These are phyloP conservation scores for Jacaranda copaia DNA, from an alignment of 257 asterid species.

Conservation along the genomic window DNA sequence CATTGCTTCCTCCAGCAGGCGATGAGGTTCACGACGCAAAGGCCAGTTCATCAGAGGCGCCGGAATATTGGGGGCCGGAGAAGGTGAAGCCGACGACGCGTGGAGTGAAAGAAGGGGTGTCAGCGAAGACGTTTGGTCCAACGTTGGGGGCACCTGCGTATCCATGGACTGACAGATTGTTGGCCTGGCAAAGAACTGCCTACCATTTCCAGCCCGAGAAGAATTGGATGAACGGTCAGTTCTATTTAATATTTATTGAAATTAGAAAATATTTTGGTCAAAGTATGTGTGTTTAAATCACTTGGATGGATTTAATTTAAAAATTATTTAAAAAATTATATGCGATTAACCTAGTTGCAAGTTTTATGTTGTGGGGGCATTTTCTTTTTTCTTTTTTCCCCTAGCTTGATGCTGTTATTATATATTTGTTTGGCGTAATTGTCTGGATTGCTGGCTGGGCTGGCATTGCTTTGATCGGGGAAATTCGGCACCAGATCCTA, in stretches of 20 bases:
- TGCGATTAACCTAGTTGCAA: too few relatives aligned
- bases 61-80: neutral
- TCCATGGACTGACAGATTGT: conserved; percentile 2
- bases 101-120: conserved; percentile 8
- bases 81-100: neutral
- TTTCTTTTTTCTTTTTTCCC: too few relatives aligned
- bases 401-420: neutral
- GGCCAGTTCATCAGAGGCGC: neutral
- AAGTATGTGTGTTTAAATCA: too few relatives aligned
- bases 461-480: neutral
- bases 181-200: conserved; percentile 15
- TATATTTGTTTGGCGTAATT: neutral
- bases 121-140: neutral
- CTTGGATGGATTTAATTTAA: too few relatives aligned
- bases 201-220: conserved; percentile 22
- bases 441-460: neutral
- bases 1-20: neutral
- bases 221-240: conserved; percentile 28
- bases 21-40: neutral
- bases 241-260: neutral
- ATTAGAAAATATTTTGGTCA: too few relatives aligned
- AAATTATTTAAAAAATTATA: too few relatives aligned
- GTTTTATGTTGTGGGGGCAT: too few relatives aligned
- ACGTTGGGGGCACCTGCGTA: neutral
- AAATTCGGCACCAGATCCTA: conserved; percentile 27